Evolutionary conservation across 1,139 yeast species (phyloP), one percentile per base, ranked within the genome.

Genomic region (Suhomyces maxii): DNA sequence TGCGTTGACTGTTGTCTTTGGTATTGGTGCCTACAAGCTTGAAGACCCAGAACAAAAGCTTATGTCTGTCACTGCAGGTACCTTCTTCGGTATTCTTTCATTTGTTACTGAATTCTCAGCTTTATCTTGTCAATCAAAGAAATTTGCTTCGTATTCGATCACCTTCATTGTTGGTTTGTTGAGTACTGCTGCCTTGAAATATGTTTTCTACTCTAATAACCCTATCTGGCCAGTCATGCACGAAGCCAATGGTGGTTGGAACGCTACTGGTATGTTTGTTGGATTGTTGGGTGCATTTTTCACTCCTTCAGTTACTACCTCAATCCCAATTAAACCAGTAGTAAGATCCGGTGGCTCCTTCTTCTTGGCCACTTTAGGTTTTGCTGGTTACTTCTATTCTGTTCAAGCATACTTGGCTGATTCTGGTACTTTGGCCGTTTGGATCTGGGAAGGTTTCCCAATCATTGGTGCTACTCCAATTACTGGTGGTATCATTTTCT

Each of bases 151-250:
- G 32, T 86, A 80, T 55, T 73, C 84, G 2, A 63, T 84, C 3
- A 76, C 95, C 1, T 84, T 88, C 60, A 65, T 83, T 0, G 56
- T 87, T 28, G 99, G 99, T 23, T 73, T 93, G 47, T 73, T 88
- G 41, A 65, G 82, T 6, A 83, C 96, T 3, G 80, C 90, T 0
- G 79, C 87, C 36, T 75, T 89, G 31, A 93, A 95, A 61, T 86
- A 80, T 68, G 80, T 85, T 13, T 80, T 77, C 59, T 87, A 80
- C 68, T 83, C 97, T 6, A 91, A 91, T 61, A 93, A 93, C 63
- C 99, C 99, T 35, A 73, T 90, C 42, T 93, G 99, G 99, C 96
- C 99, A 35, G 86, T 90, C 39, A 85, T 93, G 93, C 86, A 90
- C 61, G 77, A 76, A 30, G 81, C 74, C 26, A 91, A 88, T 57